Conservation (phyloP, 208 protist genomes). For the Leishmania lainsoni region DNA sequence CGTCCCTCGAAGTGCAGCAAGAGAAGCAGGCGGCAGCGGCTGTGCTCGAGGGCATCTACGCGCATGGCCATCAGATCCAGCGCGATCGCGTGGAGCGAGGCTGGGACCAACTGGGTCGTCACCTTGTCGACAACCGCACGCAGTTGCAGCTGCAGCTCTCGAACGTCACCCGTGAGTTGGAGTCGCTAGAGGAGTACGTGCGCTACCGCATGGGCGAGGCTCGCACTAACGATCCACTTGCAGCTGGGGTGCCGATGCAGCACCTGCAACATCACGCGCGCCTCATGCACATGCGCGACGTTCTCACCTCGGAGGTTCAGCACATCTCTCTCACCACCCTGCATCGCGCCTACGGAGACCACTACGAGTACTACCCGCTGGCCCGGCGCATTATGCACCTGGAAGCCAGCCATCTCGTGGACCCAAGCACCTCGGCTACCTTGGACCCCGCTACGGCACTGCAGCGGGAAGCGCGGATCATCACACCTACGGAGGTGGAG, state of each 20-base stretch:
- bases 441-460: not conserved
- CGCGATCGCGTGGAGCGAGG: constrained; percentile 45
- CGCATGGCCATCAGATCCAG: constrained; percentile 40
- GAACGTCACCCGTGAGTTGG: constrained; percentile 29
- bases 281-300: constrained; percentile 21
- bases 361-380: constrained; percentile 81
- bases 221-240: constrained; percentile 31
- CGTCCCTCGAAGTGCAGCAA: constrained; percentile 32
- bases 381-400: constrained; percentile 17
- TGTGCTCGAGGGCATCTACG: constrained; percentile 34
- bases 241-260: constrained; percentile 46
- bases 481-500: constrained; percentile 16
- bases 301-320: constrained; percentile 26
- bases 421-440: constrained; percentile 11
- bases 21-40: constrained; percentile 30
- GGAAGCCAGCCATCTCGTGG: constrained; percentile 15
- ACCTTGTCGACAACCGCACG: constrained; percentile 36
- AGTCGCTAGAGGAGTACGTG: constrained; percentile 34
- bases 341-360: constrained; percentile 55
- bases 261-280: constrained; percentile 35
- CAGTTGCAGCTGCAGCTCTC: constrained; percentile 25
- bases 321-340: constrained; percentile 39
- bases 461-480: constrained; percentile 10
- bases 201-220: constrained; percentile 30
- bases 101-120: constrained; percentile 59